Base-by-base conservation (phyloP, 192 early-diverging fungal species). In the Coemansia reversa region DNA sequence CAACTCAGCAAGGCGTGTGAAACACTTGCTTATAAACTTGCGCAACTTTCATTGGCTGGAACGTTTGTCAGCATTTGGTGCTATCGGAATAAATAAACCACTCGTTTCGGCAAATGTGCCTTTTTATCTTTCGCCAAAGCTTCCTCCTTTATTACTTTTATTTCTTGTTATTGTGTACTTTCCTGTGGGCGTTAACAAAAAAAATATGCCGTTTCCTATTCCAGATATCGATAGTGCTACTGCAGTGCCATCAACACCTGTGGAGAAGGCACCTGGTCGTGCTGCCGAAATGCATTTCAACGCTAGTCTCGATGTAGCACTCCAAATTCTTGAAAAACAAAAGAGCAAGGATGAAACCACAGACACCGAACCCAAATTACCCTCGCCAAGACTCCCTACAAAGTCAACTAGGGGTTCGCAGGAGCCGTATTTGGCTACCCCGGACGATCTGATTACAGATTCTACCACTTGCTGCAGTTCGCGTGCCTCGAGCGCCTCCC, bases 261-360 rank as follows among this genome's bases (percentile, higher is more conserved):
- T 52, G 39, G 77, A 79, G 27, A 30, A 50, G 25, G 47, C 51
- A 20, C 35, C 39, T 65, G 39, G 47, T 54, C 8, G 56, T 51
- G 16, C 61, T 57, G 7, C 42, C 28, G 64, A 79, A 16, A 63
- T 65, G 1, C 78, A 80, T 60, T 80, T 80, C 24, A 80, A 80
- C 56, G 78, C 78, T 54, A 80, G 78, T 45, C 72, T 80, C 22
- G 78, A 80, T 42, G 51, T 58, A 58, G 78, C 78, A 24, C 72
- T 80, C 27, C 67, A 71, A 3, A 47, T 75, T 6, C 69, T 80
- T 12, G 53, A 65, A 19, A 32, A 58, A 20, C 54, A 57, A 7
- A 55, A 49, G 3, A 28, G 12, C 18, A 35, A 52, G 55, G n/a
- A 4, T 8, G 27, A 53, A 3, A 19, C n/a, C 22, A 12, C 32